These are phyloP conservation scores for Arthrobotrys conoides DNA, from an alignment of 2,329 filamentous ascomycete genomes.

Conservation along the genomic window DNA sequence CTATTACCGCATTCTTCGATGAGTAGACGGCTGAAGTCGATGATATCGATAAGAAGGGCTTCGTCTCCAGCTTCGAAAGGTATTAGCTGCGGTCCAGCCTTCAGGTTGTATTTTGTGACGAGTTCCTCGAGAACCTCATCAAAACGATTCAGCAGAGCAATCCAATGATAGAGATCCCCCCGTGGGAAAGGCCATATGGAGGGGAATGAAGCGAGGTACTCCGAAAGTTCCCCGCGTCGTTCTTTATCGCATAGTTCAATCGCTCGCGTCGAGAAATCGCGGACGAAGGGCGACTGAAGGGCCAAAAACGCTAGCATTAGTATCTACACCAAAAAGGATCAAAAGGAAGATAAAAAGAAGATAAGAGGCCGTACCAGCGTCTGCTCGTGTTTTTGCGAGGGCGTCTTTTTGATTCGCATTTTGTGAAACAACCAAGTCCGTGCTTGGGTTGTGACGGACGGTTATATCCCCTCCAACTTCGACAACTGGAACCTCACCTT, in stretches of 20 bases:
- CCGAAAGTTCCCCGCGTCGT: conserved; percentile 76
- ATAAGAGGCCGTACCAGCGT: conserved; percentile 68
- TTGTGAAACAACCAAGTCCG: conserved; percentile 61
- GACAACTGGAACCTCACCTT: conserved; percentile 50
- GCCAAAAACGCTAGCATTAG: conserved; percentile 63
- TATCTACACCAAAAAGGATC: neutral
- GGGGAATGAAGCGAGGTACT: conserved; percentile 83
- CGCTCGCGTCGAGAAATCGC: conserved; percentile 81
- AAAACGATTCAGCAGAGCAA: conserved; percentile 91
- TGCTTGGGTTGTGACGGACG: conserved; percentile 57
- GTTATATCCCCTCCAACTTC: conserved; percentile 59
- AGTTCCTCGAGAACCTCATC: conserved; percentile 88
- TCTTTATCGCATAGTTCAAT: conserved; percentile 65
- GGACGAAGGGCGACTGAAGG: conserved; percentile 84
- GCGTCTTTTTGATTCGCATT: conserved; percentile 72
- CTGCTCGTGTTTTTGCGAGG: conserved; percentile 71
- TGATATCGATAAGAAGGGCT: conserved; percentile 81
- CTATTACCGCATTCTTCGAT: conserved; percentile 96
- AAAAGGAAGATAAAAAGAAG: no score
- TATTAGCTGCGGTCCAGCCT: conserved; percentile 82
- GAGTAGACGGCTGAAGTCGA: conserved; percentile 88
- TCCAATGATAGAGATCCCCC: conserved; percentile 98
- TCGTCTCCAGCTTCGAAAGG: conserved; percentile 80
- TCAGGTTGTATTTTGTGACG: conserved; percentile 83
- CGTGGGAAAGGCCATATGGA: conserved; percentile 94